Evolutionary conservation across 768 basidiomycete species (phyloP).

Genomic region (Lactifluus pinguis): DNA sequence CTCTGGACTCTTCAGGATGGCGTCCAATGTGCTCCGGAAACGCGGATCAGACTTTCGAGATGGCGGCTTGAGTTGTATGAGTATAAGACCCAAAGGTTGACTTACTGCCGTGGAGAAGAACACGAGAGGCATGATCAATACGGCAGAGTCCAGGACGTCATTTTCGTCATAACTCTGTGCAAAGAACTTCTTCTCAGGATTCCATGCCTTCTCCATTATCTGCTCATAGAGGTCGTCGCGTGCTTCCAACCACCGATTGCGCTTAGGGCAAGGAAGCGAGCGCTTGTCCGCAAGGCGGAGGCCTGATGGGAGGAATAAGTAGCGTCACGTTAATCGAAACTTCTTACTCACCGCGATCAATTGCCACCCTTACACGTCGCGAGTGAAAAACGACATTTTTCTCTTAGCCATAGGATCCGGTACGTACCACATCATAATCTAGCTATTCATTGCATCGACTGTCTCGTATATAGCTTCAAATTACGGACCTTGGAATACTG

Average conservation of each 20-base stretch:
- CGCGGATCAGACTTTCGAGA: constrained; percentile 66
- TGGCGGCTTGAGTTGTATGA: background rate
- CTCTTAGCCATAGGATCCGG: background rate
- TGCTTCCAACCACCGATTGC: constrained; percentile 59
- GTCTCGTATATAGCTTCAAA: background rate
- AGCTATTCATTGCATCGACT: constrained; percentile 1
- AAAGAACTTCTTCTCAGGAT: constrained; percentile 57
- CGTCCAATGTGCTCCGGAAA: constrained; percentile 77
- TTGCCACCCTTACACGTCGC: constrained; percentile 62
- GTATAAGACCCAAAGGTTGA: constrained; percentile 9
- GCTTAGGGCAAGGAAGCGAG: constrained; percentile 75
- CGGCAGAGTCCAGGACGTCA: constrained; percentile 73
- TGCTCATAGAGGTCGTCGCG: constrained; percentile 88
- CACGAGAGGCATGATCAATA: constrained; percentile 87
- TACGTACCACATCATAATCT: constrained; percentile 85
- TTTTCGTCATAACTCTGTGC: constrained; percentile 88
- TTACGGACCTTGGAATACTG: constrained; percentile 70
- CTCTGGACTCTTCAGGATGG: constrained; percentile 80
- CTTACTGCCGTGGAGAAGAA: constrained; percentile 82
- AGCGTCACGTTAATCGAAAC: background rate
- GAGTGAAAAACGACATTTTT: background rate
- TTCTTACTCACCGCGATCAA: constrained; percentile 62
- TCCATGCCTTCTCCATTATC: constrained; percentile 86
- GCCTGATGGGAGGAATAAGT: constrained; percentile 29
- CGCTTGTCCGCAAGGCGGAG: constrained; percentile 92